phyloP scores from a whole-genome alignment of 2,329 filamentous ascomycete genomes.

The Colletotrichum eleusines region DNA sequence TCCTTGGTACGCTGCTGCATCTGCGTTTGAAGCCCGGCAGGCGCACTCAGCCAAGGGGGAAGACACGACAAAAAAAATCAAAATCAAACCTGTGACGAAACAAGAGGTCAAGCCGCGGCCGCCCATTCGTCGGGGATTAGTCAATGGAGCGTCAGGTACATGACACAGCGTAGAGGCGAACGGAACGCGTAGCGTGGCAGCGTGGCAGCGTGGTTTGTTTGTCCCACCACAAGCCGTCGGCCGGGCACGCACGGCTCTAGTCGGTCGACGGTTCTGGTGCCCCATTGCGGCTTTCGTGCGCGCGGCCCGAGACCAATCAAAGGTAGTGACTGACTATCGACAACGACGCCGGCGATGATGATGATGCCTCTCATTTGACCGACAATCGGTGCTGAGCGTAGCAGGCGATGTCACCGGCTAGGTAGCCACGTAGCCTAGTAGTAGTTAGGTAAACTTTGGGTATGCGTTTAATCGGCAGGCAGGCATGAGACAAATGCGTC shows the following conservation, averaged over 20 bases:
- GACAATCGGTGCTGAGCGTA: background rate
- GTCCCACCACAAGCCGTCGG: constrained; percentile 40
- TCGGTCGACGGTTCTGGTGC: constrained; percentile 37
- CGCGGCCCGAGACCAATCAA: constrained; percentile 33
- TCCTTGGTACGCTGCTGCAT: background rate
- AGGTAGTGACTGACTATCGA: no score
- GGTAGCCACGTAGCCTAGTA: no score
- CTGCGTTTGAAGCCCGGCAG: constrained; percentile 21
- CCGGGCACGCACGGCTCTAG: constrained; percentile 39
- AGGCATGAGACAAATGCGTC: background rate
- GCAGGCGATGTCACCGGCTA: background rate
- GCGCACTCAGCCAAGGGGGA: background rate
- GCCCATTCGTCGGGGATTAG: constrained; percentile 34
- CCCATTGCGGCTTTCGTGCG: constrained; percentile 41
- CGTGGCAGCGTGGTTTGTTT: background rate
- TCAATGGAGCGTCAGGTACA: constrained; percentile 18
- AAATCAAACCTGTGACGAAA: constrained; percentile 40
- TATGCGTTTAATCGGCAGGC: background rate
- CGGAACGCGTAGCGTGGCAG: constrained; percentile 1
- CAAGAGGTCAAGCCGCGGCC: constrained; percentile 38
- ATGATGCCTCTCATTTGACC: background rate
- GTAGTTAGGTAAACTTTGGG: no score
- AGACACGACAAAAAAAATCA: background rate
- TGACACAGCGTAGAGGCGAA: constrained; percentile 1
- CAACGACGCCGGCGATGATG: no score